Evolutionary conservation across 2,329 filamentous ascomycete genomes (phyloP).

Genomic region (Diaporthe citri): DNA sequence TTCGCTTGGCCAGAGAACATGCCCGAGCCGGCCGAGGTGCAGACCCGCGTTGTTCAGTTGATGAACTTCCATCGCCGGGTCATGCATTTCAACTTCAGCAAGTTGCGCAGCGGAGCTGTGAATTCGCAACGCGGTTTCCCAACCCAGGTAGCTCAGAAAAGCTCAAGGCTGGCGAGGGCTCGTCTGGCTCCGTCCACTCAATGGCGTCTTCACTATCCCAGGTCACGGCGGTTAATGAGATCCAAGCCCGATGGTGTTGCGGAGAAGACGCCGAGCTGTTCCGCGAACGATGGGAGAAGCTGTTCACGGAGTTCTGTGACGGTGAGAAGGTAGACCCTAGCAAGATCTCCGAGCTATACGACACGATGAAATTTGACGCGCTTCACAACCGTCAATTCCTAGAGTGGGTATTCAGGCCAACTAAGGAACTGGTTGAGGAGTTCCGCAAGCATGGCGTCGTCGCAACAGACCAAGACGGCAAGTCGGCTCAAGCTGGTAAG

Average conservation of each 20-base stretch:
- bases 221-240: conserved; percentile 73
- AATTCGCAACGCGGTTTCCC: conserved; percentile 69
- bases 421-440: conserved; percentile 81
- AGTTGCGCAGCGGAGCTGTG: conserved; percentile 77
- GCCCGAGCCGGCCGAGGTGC: conserved; percentile 93
- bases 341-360: conserved; percentile 98
- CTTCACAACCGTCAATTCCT: conserved; percentile 96
- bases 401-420: conserved; percentile 96
- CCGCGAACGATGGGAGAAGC: conserved; percentile 97
- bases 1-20: conserved; percentile 99
- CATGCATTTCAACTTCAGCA: conserved; percentile 93
- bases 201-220: conserved; percentile 66
- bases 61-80: conserved; percentile 98
- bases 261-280: conserved; percentile 96
- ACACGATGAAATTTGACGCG: conserved; percentile 99
- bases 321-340: conserved; percentile 98
- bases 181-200: conserved; percentile 53
- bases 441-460: conserved; percentile 62
- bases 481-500: conserved; percentile 48
- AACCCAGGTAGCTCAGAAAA: conserved; percentile 62
- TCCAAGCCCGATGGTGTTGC: conserved; percentile 95
- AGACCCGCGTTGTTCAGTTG: conserved; percentile 89
- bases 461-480: conserved; percentile 49
- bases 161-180: conserved; percentile 53
- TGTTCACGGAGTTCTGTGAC: conserved; percentile 96